Conservation (phyloP, 441 rosid genomes). For the Populus trichocarpa region DNA sequence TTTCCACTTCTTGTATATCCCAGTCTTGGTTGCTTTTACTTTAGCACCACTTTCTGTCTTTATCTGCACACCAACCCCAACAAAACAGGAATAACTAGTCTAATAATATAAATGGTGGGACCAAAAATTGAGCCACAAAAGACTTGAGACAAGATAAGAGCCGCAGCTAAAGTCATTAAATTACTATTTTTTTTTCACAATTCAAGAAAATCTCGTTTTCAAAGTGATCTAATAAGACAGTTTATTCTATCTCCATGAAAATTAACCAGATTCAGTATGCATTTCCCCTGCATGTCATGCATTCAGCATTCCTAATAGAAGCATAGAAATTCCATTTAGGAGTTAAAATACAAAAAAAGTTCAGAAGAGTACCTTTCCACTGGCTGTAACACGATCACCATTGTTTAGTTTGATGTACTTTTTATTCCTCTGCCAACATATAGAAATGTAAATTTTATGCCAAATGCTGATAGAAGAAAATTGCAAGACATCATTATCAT, state of each 20-base stretch:
- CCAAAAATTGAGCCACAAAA: neutral
- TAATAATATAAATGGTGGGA: neutral
- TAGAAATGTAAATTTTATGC: slow-evolving; percentile 6
- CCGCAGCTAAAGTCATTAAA: neutral
- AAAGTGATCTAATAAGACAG: neutral
- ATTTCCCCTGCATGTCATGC: neutral
- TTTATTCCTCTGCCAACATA: slow-evolving; percentile 75
- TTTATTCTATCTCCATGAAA: neutral
- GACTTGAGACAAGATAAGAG: neutral
- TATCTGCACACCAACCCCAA: slow-evolving; percentile 38
- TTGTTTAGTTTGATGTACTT: slow-evolving; percentile 90
- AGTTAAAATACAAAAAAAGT: slow-evolving; percentile 3
- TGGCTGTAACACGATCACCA: slow-evolving; percentile 94
- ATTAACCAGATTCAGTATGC: neutral
- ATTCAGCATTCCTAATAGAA: neutral
- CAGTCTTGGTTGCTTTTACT: slow-evolving; percentile 64
- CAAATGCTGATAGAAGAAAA: neutral
- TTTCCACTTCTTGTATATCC: slow-evolving; percentile 92
- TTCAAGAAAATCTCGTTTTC: neutral
- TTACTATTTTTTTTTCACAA: neutral
- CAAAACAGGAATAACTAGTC: neutral
- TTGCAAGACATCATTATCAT: slow-evolving; percentile 1
- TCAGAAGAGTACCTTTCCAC: slow-evolving; percentile 74
- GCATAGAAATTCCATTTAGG: neutral
- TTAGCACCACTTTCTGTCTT: slow-evolving; percentile 92